Evolutionary conservation across 2,329 filamentous ascomycete species (phyloP), one percentile per base, ranked within the genome.

Genomic region (Colletotrichum lindemuthianum): DNA sequence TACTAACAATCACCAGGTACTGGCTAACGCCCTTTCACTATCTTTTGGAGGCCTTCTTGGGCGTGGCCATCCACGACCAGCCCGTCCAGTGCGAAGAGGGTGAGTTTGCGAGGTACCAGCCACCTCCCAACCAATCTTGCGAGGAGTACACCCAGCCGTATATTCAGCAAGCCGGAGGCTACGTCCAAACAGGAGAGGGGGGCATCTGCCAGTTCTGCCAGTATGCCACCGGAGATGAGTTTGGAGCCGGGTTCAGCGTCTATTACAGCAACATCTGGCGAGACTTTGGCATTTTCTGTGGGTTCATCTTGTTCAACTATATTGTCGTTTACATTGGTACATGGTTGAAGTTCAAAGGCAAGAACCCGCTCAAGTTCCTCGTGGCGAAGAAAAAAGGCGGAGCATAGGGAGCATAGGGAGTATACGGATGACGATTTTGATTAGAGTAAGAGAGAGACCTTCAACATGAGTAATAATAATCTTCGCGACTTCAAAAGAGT

Each of bases 21-120:
- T 86, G 85, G 75, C 79, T 91, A 24, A 88, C 88, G 0, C 90
- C 90, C 0, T 90, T 90, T 74, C 84, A 86, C 66, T 92, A 92
- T 69, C 80, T 91, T 0, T 76, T 92, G 2, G 86, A 89, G 70
- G 88, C 82, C 0, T 82, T 90, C 56, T 78, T 92, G 1, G 85
- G 80, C 0, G 82, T 84, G 12, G 78, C 86, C 0, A 80, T 85
- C 0, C 82, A 88, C 66, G 76, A 82, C 1, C 78, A 88, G 15
- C 81, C 83, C 0, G 82, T 92, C 13, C 66, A 73, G 7, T 92
- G 90, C 66, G 76, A 80, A 1, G 66, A 78, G 5, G 76, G 77
- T 1, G 90, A 92, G 71, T 82, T 88, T 37, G 86, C 88, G 1
- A 79, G 81, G 8, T 91, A 92, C 72, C 71, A 77, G 1, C 77